Evolutionary conservation across 2,329 filamentous ascomycete genomes (phyloP).

Genomic region (Venturia nashicola): DNA sequence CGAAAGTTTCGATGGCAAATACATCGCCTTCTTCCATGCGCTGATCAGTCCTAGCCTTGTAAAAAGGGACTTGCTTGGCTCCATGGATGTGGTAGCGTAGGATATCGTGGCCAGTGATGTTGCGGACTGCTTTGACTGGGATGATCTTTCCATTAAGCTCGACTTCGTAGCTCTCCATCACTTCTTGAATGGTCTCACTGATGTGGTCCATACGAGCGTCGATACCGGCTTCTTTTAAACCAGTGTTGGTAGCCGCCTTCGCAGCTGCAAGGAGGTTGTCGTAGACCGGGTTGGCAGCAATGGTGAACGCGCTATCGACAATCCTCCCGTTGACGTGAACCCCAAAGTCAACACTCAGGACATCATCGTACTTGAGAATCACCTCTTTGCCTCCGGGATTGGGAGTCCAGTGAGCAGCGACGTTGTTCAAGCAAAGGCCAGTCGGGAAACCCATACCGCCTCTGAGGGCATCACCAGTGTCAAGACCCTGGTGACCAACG

Average conservation of each 20-base stretch:
- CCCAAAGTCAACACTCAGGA: constrained; percentile 64
- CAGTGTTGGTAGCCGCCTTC: constrained; percentile 58
- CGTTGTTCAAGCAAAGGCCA: constrained; percentile 72
- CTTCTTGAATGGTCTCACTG: constrained; percentile 72
- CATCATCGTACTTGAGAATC: constrained; percentile 51
- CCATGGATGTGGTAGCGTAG: constrained; percentile 83
- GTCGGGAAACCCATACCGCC: constrained; percentile 82
- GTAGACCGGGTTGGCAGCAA: constrained; percentile 56
- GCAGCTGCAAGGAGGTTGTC: constrained; percentile 55
- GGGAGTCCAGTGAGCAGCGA: constrained; percentile 76
- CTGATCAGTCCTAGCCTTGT: constrained; percentile 74
- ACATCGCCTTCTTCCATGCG: constrained; percentile 98
- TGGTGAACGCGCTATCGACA: constrained; percentile 59
- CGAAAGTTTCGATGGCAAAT: constrained; percentile 96
- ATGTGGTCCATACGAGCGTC: constrained; percentile 82
- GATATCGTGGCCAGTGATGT: constrained; percentile 84
- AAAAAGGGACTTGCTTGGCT: constrained; percentile 84
- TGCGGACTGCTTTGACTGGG: constrained; percentile 74
- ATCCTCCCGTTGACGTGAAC: constrained; percentile 60
- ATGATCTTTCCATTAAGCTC: constrained; percentile 68
- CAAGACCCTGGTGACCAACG: constrained; percentile 62
- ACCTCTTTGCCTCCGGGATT: constrained; percentile 80
- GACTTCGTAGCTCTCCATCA: constrained; percentile 87
- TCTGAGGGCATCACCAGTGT: constrained; percentile 64
- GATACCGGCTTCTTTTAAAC: constrained; percentile 78